phyloP scores from a whole-genome alignment of 2,329 filamentous ascomycete species.

The Monilinia laxa region DNA sequence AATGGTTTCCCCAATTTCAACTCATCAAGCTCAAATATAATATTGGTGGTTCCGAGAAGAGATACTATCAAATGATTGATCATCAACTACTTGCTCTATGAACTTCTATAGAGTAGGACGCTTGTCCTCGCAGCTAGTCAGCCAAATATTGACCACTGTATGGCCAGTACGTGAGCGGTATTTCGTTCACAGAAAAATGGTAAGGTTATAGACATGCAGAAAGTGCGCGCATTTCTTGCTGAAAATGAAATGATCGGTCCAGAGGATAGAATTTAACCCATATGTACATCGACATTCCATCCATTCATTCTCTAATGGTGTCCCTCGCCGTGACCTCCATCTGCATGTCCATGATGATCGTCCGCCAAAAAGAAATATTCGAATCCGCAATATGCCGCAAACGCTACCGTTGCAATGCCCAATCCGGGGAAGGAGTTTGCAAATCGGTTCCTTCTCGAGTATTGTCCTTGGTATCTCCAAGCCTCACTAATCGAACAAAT shows the following conservation, averaged over 20 bases:
- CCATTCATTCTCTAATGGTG: conserved; percentile 52
- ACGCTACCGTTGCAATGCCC: conserved; percentile 88
- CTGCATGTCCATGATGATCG: conserved; percentile 56
- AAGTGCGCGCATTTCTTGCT: not conserved
- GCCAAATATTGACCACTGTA: not conserved
- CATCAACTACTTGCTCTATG: conserved; percentile 6
- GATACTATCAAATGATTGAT: not conserved
- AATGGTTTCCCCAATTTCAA: not conserved
- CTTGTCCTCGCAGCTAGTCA: not conserved
- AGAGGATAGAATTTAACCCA: conserved; percentile 30
- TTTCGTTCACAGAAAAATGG: not conserved
- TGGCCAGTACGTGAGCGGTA: not conserved
- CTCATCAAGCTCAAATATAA: not conserved
- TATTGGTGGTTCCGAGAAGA: not conserved
- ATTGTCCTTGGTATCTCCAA: conserved; percentile 90
- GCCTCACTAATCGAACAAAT: conserved; percentile 75
- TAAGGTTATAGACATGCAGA: not conserved
- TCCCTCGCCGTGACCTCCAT: conserved; percentile 51
- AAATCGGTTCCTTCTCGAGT: conserved; percentile 87
- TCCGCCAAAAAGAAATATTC: conserved; percentile 85
- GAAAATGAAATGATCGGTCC: not conserved
- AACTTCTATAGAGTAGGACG: not conserved
- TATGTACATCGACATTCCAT: conserved; percentile 43
- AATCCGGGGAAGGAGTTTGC: conserved; percentile 83
- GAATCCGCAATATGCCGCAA: conserved; percentile 83